These are phyloP conservation scores for Alternaria gansuensis DNA, from an alignment of 2,329 filamentous ascomycete genomes.

Conservation along the genomic window DNA sequence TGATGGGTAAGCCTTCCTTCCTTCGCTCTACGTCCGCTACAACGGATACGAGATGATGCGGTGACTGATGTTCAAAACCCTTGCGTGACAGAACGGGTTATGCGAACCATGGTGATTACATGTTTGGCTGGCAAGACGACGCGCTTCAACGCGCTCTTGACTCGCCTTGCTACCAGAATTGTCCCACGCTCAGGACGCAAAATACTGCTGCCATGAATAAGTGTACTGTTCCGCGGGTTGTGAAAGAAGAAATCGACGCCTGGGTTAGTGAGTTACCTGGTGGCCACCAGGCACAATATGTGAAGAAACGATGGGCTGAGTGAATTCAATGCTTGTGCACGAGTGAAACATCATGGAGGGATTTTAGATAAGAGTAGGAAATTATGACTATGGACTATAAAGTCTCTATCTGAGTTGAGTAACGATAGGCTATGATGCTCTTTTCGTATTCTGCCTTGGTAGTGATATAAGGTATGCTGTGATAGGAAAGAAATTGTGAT, in stretches of 20 bases:
- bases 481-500: background rate
- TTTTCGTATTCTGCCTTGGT: background rate
- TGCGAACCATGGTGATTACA: conserved; percentile 63
- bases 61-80: background rate
- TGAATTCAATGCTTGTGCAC: background rate
- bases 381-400: conserved; percentile 1
- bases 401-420: background rate
- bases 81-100: conserved; percentile 50
- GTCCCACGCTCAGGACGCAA: conserved; percentile 59
- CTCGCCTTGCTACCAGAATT: conserved; percentile 49
- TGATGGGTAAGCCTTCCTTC: conserved; percentile 45
- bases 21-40: background rate
- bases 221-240: conserved; percentile 58
- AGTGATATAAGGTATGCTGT: background rate
- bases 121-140: conserved; percentile 63
- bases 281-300: conserved; percentile 29
- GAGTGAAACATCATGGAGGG: background rate
- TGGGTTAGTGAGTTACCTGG: conserved; percentile 34
- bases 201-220: conserved; percentile 57
- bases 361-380: background rate
- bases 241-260: conserved; percentile 59
- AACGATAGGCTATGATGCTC: background rate
- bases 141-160: conserved; percentile 55
- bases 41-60: background rate
- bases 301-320: conserved; percentile 26